phyloP scores from a whole-genome alignment of 306 rosid species.

The Oxytropis ochrocephala region DNA sequence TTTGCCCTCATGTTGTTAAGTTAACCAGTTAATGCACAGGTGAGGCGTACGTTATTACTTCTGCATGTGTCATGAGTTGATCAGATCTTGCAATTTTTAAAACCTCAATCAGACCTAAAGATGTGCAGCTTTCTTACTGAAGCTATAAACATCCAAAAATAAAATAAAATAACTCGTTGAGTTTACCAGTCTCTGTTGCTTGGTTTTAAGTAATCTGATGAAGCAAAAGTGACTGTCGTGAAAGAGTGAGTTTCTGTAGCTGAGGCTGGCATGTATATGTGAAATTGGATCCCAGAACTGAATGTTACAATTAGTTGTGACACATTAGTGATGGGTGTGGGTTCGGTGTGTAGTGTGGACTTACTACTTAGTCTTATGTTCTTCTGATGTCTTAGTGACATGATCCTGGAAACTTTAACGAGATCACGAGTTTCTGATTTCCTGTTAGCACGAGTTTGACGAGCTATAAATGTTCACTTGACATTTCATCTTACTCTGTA shows the following conservation, averaged over 20 bases:
- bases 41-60: background rate
- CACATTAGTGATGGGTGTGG: background rate
- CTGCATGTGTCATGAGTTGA: background rate
- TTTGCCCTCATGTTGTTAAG: background rate
- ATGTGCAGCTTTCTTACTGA: background rate
- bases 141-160: background rate
- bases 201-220: background rate
- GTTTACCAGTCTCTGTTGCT: background rate
- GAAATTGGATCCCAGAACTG: background rate
- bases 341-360: background rate
- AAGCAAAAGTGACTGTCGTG: background rate
- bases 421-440: slow-evolving; percentile 8
- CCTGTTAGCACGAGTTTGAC: slow-evolving; percentile 1
- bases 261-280: background rate
- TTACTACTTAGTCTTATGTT: background rate
- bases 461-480: background rate
- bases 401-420: background rate
- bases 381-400: background rate
- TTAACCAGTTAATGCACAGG: background rate
- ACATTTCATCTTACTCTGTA: background rate
- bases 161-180: background rate
- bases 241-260: background rate
- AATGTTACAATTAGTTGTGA: background rate
- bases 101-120: background rate
- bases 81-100: background rate